Evolutionary conservation across 1,284 basidiomycete species (phyloP).

Genomic region (Golubevia pallescens): DNA sequence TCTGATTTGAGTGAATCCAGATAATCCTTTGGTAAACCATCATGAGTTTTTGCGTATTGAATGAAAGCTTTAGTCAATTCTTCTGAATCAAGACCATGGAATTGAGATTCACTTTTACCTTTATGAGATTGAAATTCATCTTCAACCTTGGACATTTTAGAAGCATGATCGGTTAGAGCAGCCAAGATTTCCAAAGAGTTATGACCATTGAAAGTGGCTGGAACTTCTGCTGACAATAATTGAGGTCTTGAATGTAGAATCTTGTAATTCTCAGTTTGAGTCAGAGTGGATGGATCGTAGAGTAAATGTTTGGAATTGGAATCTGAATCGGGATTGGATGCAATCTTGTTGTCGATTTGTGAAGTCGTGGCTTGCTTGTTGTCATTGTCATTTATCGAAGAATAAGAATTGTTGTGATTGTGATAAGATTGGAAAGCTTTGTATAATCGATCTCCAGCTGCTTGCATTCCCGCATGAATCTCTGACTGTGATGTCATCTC

Average conservation of each 20-base stretch:
- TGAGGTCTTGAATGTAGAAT: neutral
- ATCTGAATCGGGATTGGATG: no score
- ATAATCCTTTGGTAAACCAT: constrained; percentile 15
- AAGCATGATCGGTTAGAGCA: constrained; percentile 23
- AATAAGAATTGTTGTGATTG: no score
- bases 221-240: constrained; percentile 5
- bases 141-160: constrained; percentile 21
- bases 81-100: constrained; percentile 20
- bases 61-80: constrained; percentile 35
- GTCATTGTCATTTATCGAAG: no score
- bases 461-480: no score
- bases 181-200: constrained; percentile 23
- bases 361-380: no score
- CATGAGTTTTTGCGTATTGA: constrained; percentile 23
- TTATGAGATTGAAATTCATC: constrained; percentile 8
- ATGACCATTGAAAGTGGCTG: constrained; percentile 26
- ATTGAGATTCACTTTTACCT: constrained; percentile 4
- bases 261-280: no score
- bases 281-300: no score
- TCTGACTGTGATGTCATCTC: no score
- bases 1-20: constrained; percentile 4
- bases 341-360: no score
- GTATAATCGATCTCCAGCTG: no score
- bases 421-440: no score
- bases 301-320: no score